Percentiles rank a stretch among this genome's conserved stretches.
Conservation (phyloP, 2,329 filamentous ascomycete genomes). For the Fusarium sp. region DNA sequence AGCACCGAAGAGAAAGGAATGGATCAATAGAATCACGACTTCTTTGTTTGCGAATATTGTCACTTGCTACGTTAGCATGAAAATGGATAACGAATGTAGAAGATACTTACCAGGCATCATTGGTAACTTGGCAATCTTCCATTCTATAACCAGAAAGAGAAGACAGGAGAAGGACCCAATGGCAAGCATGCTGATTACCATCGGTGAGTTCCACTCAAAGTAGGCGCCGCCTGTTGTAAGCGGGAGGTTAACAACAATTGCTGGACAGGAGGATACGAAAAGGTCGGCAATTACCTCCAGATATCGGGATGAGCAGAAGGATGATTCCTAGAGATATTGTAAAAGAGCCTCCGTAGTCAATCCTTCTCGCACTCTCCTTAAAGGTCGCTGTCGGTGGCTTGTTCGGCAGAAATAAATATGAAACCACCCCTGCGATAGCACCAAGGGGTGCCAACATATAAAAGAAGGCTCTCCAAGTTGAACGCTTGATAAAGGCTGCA, state of each 20-base stretch:
- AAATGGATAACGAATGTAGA: no score
- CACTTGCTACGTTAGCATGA: neutral
- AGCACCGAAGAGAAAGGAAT: neutral
- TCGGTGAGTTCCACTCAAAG: neutral
- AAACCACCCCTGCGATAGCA: neutral
- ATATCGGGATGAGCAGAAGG: neutral
- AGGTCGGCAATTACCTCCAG: neutral
- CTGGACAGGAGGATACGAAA: no score
- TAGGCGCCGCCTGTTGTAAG: neutral
- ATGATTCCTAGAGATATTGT: neutral
- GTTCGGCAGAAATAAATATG: neutral
- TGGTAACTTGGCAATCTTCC: neutral
- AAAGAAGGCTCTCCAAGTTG: neutral
- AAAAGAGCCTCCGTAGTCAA: neutral
- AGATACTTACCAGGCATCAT: neutral
- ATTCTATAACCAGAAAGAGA: neutral
- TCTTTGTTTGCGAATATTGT: neutral
- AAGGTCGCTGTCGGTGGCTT: neutral
- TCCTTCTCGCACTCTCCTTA: neutral
- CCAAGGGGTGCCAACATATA: neutral
- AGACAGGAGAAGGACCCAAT: neutral
- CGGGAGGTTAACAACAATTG: neutral
- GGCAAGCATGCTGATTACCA: neutral
- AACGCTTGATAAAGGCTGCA: neutral
- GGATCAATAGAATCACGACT: neutral